Evolutionary conservation across 441 rosid species (phyloP).

Genomic region (Jatropha multifida): DNA sequence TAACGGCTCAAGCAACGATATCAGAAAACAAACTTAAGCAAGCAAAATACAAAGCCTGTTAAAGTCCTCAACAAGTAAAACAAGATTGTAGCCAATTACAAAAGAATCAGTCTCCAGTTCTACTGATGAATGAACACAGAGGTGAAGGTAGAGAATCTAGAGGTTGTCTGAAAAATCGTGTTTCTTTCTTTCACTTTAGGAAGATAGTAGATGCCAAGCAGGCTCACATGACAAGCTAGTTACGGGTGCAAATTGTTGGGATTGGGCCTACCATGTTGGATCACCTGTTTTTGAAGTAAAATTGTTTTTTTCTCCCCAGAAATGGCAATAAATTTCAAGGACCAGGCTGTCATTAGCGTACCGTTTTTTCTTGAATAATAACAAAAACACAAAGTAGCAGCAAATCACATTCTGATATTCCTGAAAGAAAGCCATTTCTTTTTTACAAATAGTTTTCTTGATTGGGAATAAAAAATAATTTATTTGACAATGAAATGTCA

Average conservation of each 20-base stretch:
- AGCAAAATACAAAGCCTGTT: too few species aligned
- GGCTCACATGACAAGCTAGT: conserved; percentile 5
- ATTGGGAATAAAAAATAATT: background rate
- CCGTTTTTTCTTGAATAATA: background rate
- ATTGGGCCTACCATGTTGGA: conserved; percentile 1
- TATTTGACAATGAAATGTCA: background rate
- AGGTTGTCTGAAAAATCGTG: background rate
- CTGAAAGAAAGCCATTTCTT: background rate
- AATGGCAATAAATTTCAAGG: background rate
- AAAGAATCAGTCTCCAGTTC: background rate
- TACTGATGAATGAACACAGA: background rate
- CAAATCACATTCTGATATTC: background rate
- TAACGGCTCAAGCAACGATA: too few species aligned
- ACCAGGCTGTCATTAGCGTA: background rate
- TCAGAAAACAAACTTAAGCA: too few species aligned
- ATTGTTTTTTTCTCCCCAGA: background rate
- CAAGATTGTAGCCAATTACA: background rate
- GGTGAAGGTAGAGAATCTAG: background rate
- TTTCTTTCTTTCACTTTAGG: background rate
- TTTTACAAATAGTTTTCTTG: background rate
- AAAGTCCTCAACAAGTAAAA: too few species aligned
- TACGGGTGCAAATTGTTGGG: conserved; percentile 7
- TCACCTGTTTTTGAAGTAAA: background rate
- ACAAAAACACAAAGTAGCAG: background rate
- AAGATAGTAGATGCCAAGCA: background rate